phyloP scores from a whole-genome alignment of 306 rosid species.

The Ochetophila trinervis region DNA sequence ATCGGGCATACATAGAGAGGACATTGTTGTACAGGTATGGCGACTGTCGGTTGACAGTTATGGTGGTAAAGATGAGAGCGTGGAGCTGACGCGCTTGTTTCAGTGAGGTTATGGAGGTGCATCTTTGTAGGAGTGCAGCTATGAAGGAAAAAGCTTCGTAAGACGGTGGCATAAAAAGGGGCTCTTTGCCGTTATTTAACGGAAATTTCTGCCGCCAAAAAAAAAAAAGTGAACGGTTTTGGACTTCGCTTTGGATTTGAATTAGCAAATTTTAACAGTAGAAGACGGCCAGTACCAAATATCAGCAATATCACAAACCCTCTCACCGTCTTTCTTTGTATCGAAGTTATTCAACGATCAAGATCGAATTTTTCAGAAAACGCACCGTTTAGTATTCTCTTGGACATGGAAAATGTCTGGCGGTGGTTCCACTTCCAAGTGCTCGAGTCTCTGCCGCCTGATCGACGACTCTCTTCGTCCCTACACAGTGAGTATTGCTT shows the following conservation, averaged over 20 bases:
- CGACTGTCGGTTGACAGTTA: conserved; percentile 15
- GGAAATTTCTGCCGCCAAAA: conserved; percentile 14
- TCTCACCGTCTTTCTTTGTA: neutral
- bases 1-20: conserved; percentile 63
- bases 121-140: conserved; percentile 47
- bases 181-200: neutral
- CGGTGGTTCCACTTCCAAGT: conserved; percentile 22
- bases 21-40: conserved; percentile 64
- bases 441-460: conserved; percentile 55
- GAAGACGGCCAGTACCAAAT: neutral
- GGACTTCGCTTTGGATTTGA: neutral
- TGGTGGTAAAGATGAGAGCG: conserved; percentile 57
- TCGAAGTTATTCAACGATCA: too few relatives aligned
- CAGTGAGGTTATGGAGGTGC: conserved; percentile 48
- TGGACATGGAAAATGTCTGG: conserved; percentile 28
- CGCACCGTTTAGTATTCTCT: conserved; percentile 11
- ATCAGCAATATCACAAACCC: neutral
- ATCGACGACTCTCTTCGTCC: conserved; percentile 49
- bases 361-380: neutral
- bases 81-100: conserved; percentile 71
- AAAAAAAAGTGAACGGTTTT: neutral
- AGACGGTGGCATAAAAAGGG: conserved; percentile 26
- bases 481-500: conserved; percentile 33
- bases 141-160: conserved; percentile 21
- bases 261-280: neutral